Percentiles rank a stretch among this genome's conserved stretches.
Evolutionary conservation across 1,284 basidiomycete genomes (phyloP).

Genomic region (Peniophora sp.): DNA sequence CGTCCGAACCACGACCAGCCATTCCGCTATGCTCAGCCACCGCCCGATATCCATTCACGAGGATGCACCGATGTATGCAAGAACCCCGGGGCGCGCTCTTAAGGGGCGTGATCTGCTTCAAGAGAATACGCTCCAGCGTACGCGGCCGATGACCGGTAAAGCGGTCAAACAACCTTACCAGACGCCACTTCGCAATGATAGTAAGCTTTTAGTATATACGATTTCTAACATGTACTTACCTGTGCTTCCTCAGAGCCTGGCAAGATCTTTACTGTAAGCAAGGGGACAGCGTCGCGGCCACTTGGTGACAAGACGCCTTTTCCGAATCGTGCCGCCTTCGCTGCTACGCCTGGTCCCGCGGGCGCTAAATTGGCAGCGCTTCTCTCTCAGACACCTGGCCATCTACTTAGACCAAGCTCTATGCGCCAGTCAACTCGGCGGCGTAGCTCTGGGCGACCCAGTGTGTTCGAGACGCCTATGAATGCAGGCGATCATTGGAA

Average conservation of each 20-base stretch:
- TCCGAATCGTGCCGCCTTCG: constrained; percentile 39
- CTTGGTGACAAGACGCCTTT: constrained; percentile 50
- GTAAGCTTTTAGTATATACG: constrained; percentile 3
- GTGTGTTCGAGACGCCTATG: constrained; percentile 56
- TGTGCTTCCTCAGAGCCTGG: constrained; percentile 2
- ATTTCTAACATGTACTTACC: neutral
- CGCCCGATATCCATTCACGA: constrained; percentile 29
- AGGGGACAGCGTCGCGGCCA: constrained; percentile 28
- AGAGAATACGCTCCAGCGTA: constrained; percentile 40
- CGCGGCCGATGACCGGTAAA: constrained; percentile 33
- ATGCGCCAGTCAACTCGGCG: constrained; percentile 39
- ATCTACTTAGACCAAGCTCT: constrained; percentile 52
- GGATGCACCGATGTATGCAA: constrained; percentile 21
- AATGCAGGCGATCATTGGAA: constrained; percentile 71
- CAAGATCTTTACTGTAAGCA: constrained; percentile 5
- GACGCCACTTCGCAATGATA: constrained; percentile 23
- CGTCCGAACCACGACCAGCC: neutral
- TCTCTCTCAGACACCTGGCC: constrained; percentile 24
- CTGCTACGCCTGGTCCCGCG: constrained; percentile 22
- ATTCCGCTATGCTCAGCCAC: constrained; percentile 33
- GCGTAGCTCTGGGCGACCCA: constrained; percentile 14
- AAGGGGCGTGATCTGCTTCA: constrained; percentile 34
- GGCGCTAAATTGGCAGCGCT: constrained; percentile 22
- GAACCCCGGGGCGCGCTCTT: constrained; percentile 42
- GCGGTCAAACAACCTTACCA: constrained; percentile 27